Conservation (phyloP, 305 asterid species). For the Salvia sclarea region DNA sequence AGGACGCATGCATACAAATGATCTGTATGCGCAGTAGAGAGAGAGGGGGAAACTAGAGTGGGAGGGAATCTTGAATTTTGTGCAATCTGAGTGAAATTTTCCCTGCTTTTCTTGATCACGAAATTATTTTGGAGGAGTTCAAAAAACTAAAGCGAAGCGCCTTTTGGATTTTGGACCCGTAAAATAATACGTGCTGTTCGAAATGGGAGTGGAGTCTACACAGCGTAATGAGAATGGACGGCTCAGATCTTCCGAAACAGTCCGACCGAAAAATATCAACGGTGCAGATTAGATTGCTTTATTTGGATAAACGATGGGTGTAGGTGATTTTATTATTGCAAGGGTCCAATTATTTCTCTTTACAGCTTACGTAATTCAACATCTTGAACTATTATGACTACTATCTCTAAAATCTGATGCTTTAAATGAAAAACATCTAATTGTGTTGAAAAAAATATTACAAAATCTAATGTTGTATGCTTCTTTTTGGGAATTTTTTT, state of each 20-base stretch:
- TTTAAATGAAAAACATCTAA: not conserved
- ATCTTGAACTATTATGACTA: not conserved
- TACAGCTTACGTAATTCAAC: slow-evolving; percentile 12
- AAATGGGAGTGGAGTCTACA: slow-evolving; percentile 26
- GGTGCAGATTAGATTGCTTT: slow-evolving; percentile 34
- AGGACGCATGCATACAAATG: slow-evolving; percentile 29
- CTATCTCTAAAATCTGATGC: not conserved
- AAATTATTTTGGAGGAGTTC: slow-evolving; percentile 26
- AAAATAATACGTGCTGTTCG: slow-evolving; percentile 28
- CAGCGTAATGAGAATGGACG: slow-evolving; percentile 25
- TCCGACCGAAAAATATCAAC: not conserved
- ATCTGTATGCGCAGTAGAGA: slow-evolving; percentile 26
- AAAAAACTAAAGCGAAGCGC: slow-evolving; percentile 34
- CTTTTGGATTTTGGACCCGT: slow-evolving; percentile 31
- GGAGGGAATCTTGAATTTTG: slow-evolving; percentile 29
- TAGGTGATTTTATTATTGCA: not conserved
- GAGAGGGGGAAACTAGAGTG: slow-evolving; percentile 23
- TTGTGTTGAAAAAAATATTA: not conserved
- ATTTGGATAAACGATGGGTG: not conserved
- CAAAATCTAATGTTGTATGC: too few species aligned
- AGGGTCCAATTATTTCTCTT: not conserved
- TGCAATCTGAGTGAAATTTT: slow-evolving; percentile 22
- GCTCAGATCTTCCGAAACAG: slow-evolving; percentile 12
- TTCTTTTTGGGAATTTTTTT: too few species aligned
- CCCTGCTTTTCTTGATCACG: slow-evolving; percentile 17